A percentile compares a stretch with the other conserved stretches of the same genome.
These are phyloP conservation scores for Pyrenula aspistea DNA, from an alignment of 495 filamentous ascomycete genomes.

Conservation along the genomic window DNA sequence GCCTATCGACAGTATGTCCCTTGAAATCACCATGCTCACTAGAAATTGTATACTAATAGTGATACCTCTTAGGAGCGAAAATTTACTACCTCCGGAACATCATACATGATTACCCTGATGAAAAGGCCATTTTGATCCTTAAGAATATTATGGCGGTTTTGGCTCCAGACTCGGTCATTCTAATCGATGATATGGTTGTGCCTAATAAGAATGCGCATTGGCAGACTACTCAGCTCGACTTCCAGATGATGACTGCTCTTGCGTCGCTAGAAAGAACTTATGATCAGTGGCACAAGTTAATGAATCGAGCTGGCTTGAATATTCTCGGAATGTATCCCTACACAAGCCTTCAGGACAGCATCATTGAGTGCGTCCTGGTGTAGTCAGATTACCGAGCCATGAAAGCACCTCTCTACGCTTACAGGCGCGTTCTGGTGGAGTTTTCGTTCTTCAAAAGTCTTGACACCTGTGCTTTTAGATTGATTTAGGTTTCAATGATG, in stretches of 20 bases:
- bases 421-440: too few relatives aligned
- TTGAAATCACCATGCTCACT: constrained; percentile 14
- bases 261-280: constrained; percentile 22
- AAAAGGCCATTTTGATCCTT: constrained; percentile 24
- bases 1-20: constrained; percentile 39
- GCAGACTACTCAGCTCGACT: constrained; percentile 18
- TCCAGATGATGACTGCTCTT: constrained; percentile 24
- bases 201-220: constrained; percentile 18
- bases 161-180: constrained; percentile 18
- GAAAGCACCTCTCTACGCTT: too few relatives aligned
- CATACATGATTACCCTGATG: constrained; percentile 37
- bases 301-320: constrained; percentile 25
- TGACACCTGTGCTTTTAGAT: too few relatives aligned
- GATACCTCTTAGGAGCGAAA: constrained; percentile 18
- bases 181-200: constrained; percentile 27
- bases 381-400: too few relatives aligned
- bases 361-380: constrained; percentile 4
- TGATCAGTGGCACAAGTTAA: constrained; percentile 27
- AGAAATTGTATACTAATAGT: background rate
- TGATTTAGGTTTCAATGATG: too few relatives aligned
- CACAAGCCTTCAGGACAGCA: constrained; percentile 1
- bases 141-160: constrained; percentile 16
- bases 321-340: constrained; percentile 28
- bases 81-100: constrained; percentile 34
- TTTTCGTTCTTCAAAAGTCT: too few relatives aligned